Evolutionary conservation across 331 rosid genomes (phyloP).

Genomic region (Acacia pycnantha): DNA sequence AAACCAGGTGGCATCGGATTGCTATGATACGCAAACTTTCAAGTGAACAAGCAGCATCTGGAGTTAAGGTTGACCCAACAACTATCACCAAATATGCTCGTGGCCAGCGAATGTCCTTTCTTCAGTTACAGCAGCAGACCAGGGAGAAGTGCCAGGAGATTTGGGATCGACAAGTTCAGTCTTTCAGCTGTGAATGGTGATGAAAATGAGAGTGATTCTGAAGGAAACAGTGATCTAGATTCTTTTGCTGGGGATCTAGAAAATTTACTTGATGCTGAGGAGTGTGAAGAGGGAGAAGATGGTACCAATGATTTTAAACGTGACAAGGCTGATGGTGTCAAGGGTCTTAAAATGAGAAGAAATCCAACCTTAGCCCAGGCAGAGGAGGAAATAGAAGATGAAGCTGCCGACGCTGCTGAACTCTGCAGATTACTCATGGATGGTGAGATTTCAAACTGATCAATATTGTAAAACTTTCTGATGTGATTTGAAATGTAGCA

Average conservation of each 20-base stretch:
- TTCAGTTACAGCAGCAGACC: slow-evolving; percentile 97
- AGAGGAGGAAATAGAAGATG: slow-evolving; percentile 93
- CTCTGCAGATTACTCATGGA: slow-evolving; percentile 87
- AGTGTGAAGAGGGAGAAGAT: slow-evolving; percentile 78
- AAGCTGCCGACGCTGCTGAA: slow-evolving; percentile 90
- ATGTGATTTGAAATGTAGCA: background rate
- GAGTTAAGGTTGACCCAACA: slow-evolving; percentile 93
- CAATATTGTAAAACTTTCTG: slow-evolving; percentile 2
- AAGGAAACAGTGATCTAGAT: slow-evolving; percentile 92
- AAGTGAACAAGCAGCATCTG: slow-evolving; percentile 97
- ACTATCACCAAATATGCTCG: slow-evolving; percentile 97
- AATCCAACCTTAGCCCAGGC: slow-evolving; percentile 81
- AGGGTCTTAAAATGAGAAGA: slow-evolving; percentile 92
- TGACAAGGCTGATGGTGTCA: slow-evolving; percentile 83
- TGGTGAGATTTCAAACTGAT: slow-evolving; percentile 51
- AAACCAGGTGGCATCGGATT: slow-evolving; percentile 99
- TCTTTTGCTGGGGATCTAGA: slow-evolving; percentile 98
- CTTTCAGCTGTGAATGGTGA: slow-evolving; percentile 75
- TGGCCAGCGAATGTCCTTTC: slow-evolving; percentile 98
- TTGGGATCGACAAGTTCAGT: slow-evolving; percentile 96
- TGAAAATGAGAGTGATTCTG: slow-evolving; percentile 92
- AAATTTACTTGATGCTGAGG: slow-evolving; percentile 97
- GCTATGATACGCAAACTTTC: slow-evolving; percentile 99
- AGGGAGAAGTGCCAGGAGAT: slow-evolving; percentile 98
- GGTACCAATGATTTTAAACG: slow-evolving; percentile 66